Evolutionary conservation across 768 basidiomycete species (phyloP).

Genomic region (Serendipita sp.): DNA sequence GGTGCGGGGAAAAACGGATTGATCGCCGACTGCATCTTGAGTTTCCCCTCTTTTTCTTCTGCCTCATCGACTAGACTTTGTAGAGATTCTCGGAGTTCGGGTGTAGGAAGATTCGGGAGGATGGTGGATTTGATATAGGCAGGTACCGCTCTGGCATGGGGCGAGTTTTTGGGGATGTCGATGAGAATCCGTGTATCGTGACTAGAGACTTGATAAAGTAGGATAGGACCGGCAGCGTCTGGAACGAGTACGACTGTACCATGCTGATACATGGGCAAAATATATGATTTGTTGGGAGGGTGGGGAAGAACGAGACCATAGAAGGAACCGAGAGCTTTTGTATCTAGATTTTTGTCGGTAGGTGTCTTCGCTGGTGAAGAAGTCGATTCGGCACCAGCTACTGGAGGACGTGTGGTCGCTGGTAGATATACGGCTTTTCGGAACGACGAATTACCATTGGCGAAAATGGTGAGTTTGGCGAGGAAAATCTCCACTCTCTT

Average conservation of each 20-base stretch:
- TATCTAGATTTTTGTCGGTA: neutral
- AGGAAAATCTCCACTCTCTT: slow-evolving; percentile 37
- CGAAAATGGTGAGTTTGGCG: slow-evolving; percentile 71
- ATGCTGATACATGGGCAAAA: slow-evolving; percentile 54
- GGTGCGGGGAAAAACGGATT: slow-evolving; percentile 82
- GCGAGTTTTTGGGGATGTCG: slow-evolving; percentile 73
- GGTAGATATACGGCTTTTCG: slow-evolving; percentile 6
- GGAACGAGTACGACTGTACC: slow-evolving; percentile 75
- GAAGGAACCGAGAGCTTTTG: neutral
- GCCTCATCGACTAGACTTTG: slow-evolving; percentile 48
- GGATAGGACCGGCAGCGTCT: slow-evolving; percentile 63
- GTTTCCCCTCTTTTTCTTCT: neutral
- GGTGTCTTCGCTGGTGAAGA: neutral
- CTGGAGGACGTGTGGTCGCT: neutral
- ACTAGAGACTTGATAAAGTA: slow-evolving; percentile 82
- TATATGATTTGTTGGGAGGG: neutral
- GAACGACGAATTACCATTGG: slow-evolving; percentile 19
- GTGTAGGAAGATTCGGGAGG: slow-evolving; percentile 59
- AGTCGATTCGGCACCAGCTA: neutral
- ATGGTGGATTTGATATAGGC: slow-evolving; percentile 54
- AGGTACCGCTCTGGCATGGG: slow-evolving; percentile 69
- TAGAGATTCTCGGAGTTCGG: slow-evolving; percentile 48
- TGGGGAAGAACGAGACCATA: slow-evolving; percentile 9
- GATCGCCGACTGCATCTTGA: slow-evolving; percentile 76
- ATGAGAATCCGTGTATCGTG: slow-evolving; percentile 88